These are phyloP conservation scores for Hippophae tibetana DNA, from an alignment of 306 rosid species.

Conservation along the genomic window DNA sequence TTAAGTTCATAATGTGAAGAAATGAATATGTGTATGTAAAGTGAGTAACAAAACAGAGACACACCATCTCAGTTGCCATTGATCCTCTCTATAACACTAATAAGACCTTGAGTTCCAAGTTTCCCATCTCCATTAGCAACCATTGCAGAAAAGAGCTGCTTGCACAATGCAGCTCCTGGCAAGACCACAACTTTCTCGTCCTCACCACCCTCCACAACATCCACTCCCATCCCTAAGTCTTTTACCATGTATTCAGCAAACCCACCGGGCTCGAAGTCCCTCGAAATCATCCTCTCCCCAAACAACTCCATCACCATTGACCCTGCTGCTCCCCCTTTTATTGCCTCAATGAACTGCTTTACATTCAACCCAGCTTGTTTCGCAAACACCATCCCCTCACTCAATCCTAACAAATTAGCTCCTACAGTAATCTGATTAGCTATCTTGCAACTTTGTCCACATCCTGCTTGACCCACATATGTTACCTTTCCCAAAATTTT, in stretches of 20 bases:
- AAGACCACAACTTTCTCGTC: slow-evolving; percentile 38
- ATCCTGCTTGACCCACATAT: slow-evolving; percentile 51
- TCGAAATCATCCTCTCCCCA: slow-evolving; percentile 56
- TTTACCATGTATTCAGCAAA: slow-evolving; percentile 65
- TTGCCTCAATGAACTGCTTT: slow-evolving; percentile 42
- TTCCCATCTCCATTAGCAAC: slow-evolving; percentile 73
- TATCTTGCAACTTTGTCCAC: slow-evolving; percentile 76
- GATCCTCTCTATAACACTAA: slow-evolving; percentile 60
- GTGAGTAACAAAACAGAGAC: too few relatives aligned
- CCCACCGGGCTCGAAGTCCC: slow-evolving; percentile 64
- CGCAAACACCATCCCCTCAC: slow-evolving; percentile 78
- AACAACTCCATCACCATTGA: slow-evolving; percentile 58
- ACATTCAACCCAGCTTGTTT: slow-evolving; percentile 50
- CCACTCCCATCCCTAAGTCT: slow-evolving; percentile 83
- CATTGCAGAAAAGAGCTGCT: slow-evolving; percentile 61
- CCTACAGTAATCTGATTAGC: slow-evolving; percentile 61
- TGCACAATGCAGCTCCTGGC: slow-evolving; percentile 68
- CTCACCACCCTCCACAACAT: slow-evolving; percentile 41
- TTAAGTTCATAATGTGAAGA: too few relatives aligned
- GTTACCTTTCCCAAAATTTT: slow-evolving; percentile 42
- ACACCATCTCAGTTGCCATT: slow-evolving; percentile 36
- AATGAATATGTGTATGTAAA: too few relatives aligned
- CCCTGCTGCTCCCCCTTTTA: slow-evolving; percentile 50
- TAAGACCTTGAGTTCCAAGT: slow-evolving; percentile 62
- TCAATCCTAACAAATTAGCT: slow-evolving; percentile 48